A percentile compares a stretch with the other conserved stretches of the same genome.
phyloP scores from a whole-genome alignment of 2,329 filamentous ascomycete species.

The Fusarium penzigii region DNA sequence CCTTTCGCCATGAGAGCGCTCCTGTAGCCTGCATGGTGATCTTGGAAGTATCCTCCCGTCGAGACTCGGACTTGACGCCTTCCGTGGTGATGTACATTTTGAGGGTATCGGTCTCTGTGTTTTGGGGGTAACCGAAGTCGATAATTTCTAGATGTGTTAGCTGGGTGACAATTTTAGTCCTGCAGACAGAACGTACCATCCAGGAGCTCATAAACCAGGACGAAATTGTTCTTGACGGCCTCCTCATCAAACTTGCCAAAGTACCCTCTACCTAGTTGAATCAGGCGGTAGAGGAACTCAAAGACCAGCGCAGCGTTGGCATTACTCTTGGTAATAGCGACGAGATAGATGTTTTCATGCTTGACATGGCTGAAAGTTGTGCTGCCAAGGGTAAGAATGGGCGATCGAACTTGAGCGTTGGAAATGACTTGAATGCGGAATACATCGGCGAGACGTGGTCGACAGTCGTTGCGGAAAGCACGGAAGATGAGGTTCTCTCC shows the following conservation, averaged over 20 bases:
- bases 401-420: conserved; percentile 95
- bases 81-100: conserved; percentile 99
- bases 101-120: conserved; percentile 96
- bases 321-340: conserved; percentile 98
- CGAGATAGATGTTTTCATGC: conserved; percentile 98
- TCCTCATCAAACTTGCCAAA: conserved; percentile 99
- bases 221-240: conserved; percentile 99
- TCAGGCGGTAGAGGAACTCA: conserved; percentile 93
- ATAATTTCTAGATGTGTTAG: conserved; percentile 71
- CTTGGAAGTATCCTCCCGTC: conserved; percentile 88
- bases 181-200: conserved; percentile 61
- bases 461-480: conserved; percentile 97
- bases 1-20: conserved; percentile 92
- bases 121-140: conserved; percentile 98
- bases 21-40: conserved; percentile 99
- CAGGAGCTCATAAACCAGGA: conserved; percentile 93
- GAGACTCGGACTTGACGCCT: conserved; percentile 89
- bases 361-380: conserved; percentile 99
- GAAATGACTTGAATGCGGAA: conserved; percentile 99
- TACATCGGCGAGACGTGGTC: conserved; percentile 94
- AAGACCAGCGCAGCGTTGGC: conserved; percentile 98
- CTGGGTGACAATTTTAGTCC: background rate
- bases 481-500: conserved; percentile 99
- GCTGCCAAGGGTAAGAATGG: conserved; percentile 93
- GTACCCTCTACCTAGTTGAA: conserved; percentile 88